Evolutionary conservation across 2,329 filamentous ascomycete genomes (phyloP), one percentile per base, ranked within the genome.

Genomic region (Acarospora socialis): DNA sequence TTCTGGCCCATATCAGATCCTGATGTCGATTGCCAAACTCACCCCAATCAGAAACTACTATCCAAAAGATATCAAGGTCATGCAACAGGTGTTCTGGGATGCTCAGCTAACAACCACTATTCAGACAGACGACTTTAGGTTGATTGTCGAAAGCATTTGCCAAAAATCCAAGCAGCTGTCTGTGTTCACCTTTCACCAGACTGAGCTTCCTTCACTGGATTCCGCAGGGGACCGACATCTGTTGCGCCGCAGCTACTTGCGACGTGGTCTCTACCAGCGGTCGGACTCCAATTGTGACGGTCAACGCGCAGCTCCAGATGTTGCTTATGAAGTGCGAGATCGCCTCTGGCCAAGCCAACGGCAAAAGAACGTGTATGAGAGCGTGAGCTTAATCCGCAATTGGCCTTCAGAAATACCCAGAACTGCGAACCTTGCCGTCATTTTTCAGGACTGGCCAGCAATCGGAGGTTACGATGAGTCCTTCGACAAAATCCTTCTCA

Each of bases 41-140:
- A 51, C 56, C 0, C 60, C 61, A 0, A 28, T 24, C 3, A 49
- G 61, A 20, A 36, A 36, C 0, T 68, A 57, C 34, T 69, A 70
- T 39, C 65, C 66, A 0, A 28, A 31, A 3, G 32, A 60, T 4
- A 28, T 50, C 8, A 53, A 45, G 22, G 42, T 46, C 0, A 61
- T 68, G 54, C 65, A 70, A 38, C 41, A 33, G 3, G 49, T 63
- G 0, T 10, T 9, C 0, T 70, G 66, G 65, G 42, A 63, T 29
- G 2, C 36, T 0, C 5, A 47, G 0, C 40, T 69, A 1, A 50
- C 58, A 1, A 42, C 43, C 4, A 40, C 52, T 0, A 55, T 61
- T 3, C 62, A 67, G 35, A 50, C 63, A 34, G 56, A 60, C 27
- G 42, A 30, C 2, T 48, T 46, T 21, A 27, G 35, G 7, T 8